Base-by-base conservation (phyloP, 305 asterid species). In the Fraxinus sp. region DNA sequence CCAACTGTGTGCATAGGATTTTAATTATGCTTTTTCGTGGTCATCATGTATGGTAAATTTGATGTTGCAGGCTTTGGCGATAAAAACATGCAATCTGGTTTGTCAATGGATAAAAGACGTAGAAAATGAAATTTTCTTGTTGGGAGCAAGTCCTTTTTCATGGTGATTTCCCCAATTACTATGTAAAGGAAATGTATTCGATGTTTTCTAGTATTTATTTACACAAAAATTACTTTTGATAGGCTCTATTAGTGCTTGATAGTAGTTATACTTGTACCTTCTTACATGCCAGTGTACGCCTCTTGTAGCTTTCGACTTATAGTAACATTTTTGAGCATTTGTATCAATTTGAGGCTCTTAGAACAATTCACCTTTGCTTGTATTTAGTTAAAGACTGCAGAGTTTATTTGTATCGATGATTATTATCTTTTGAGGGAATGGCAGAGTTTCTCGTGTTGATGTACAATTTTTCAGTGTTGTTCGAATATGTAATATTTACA, bases 81-180 rank as follows among this genome's bases (percentile, higher is more conserved):
- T 97, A 83, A 94, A 95, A 87, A 85, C 89, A 57, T 97, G 99
- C 93, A 97, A 97, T 86, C 90, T 95, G 80, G 92, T 93, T 30
- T 93, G 98, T 80, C 99, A 92, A 82, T 95, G 98, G 99, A 97
- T 95, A 89, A 97, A 95, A 85, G 97, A 97, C 52, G 90, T 91
- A 32, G 99, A 97, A 82, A 95, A 97, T 64, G 97, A 97, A 74
- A 88, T 93, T 78, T 97, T 97, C 94, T 82, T 97, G 84, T 44
- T 91, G 89, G 98, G 98, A 84, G 98, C 91, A 79, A 93, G 95
- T 87, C 98, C 97, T 22, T 95, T 97, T 80, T 89, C 98, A 1
- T 97, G 99, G 98, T 97, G 93, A 94, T 86, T 66, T 80, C 79
- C 78, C 62, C 26, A 32, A 0, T 71, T 32, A 71, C 41, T 71